Evolutionary conservation across 352 stramenopile genomes (phyloP).

Genomic region (Globisporangium takayamanum): DNA sequence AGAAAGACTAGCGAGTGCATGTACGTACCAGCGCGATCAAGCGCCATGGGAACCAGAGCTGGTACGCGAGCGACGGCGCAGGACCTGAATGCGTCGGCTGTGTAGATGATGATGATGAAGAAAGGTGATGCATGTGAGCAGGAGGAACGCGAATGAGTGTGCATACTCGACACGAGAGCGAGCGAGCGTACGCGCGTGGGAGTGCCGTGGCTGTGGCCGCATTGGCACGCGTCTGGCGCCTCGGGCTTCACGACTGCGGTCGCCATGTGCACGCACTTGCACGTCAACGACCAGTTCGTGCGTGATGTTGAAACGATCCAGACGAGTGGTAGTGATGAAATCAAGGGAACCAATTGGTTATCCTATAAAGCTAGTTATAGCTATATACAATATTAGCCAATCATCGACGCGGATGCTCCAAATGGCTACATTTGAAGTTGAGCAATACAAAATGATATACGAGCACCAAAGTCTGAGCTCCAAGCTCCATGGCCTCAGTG

Average conservation of each 20-base stretch:
- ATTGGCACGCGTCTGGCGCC: slow-evolving; percentile 18
- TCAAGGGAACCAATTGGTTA: too few species aligned
- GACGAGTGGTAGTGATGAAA: too few species aligned
- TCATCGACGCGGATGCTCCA: neutral
- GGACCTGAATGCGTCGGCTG: neutral
- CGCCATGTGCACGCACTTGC: neutral
- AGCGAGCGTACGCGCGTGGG: neutral
- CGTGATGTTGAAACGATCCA: too few species aligned
- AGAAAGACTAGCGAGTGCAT: neutral
- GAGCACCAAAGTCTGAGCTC: too few species aligned
- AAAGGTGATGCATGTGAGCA: neutral
- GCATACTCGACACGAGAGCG: neutral
- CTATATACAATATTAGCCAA: too few species aligned
- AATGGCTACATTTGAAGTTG: neutral
- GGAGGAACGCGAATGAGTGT: neutral
- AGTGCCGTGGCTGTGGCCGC: slow-evolving; percentile 25
- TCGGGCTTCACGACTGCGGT: slow-evolving; percentile 19
- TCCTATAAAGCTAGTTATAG: too few species aligned
- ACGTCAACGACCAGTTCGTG: too few species aligned
- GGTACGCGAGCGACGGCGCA: slow-evolving; percentile 34
- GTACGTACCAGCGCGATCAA: slow-evolving; percentile 43
- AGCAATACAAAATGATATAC: too few species aligned
- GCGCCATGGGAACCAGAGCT: slow-evolving; percentile 71
- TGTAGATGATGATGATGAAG: neutral
- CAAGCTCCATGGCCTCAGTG: slow-evolving; percentile 7